Evolutionary conservation across 768 basidiomycete genomes (phyloP), one percentile per base, ranked within the genome.

Genomic region (Hypholoma fasciculare): DNA sequence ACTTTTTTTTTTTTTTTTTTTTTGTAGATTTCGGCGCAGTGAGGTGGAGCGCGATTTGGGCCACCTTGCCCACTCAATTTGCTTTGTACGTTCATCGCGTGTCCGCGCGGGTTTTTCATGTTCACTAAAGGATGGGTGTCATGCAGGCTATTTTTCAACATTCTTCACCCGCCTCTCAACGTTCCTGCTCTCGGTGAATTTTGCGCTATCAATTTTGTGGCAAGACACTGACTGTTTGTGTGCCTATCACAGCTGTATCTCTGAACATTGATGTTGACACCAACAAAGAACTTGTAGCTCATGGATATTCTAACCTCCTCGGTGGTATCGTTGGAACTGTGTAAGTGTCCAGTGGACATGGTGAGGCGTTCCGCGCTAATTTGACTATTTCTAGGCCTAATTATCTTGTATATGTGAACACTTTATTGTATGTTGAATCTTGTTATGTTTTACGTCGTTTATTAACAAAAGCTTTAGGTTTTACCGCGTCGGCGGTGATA

Each of bases 401-500:
- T 65, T 94, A 94, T 69, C 81, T 94, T 1, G 92, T 93, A 17
- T 94, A 93, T 71, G 90, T 96, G 54, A 88, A 97, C 73, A 89
- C 94, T 14, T 73, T 92, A 61, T 64, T 94, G 92, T 88, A 59
- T 56, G 69, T 61, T 3, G 30, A 7, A 34, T 34, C 40, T 36
- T 42, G 56, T 13, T n/a, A 37, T 46, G 14, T 8, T 13, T 16
- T 47, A 9, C 1, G 26, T 38, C 12, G 1, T 6, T 23, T 0
- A 34, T 11, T 19, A 27, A 43, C 13, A 20, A 39, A 26, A 27
- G 37, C 17, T 26, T 13, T 34, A 86, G 86, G 60, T 96, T 98
- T 72, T 98, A 97, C 74, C 90, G 95, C 36, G 91, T 97, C 16
- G 96, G 96, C 1, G 96, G 96, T 3, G 85, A 82, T 7, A 95